Percentiles rank a stretch among this genome's conserved stretches.
phyloP scores from a whole-genome alignment of 1,284 basidiomycete species.

The Puccinia sorghi region DNA sequence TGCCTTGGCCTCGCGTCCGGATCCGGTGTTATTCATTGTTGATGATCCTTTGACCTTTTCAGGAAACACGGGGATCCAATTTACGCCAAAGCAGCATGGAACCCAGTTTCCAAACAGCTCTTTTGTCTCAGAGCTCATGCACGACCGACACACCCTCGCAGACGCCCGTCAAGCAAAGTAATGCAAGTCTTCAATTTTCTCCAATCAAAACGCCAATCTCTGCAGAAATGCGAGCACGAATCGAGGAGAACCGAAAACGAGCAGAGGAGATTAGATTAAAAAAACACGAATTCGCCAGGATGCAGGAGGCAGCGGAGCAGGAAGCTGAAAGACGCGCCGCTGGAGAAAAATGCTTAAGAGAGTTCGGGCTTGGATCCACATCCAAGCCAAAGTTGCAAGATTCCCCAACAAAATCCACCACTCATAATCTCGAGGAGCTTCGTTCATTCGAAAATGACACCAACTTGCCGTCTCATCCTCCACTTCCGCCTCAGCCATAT shows the following conservation, averaged over 20 bases:
- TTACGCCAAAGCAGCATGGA: background rate
- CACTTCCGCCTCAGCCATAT: background rate
- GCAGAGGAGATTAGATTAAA: background rate
- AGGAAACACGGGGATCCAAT: background rate
- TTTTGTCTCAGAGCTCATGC: background rate
- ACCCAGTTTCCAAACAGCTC: background rate
- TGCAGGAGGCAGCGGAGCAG: background rate
- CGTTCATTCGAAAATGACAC: background rate
- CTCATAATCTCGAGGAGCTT: background rate
- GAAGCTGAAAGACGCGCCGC: constrained; percentile 36
- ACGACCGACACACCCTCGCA: background rate
- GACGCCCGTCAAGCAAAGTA: background rate
- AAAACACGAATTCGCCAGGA: background rate
- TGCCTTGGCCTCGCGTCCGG: background rate
- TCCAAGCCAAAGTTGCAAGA: background rate
- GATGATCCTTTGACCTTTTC: background rate
- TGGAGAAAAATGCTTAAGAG: constrained; percentile 36
- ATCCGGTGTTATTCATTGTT: background rate
- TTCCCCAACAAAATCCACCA: background rate
- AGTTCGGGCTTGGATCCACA: constrained; percentile 27
- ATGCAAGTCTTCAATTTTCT: background rate
- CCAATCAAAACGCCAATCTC: constrained; percentile 17
- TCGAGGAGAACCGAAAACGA: constrained; percentile 25
- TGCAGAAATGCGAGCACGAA: constrained; percentile 27
- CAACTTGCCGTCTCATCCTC: background rate